Base-by-base conservation (phyloP, 345 rosid genomes). In the Eutrema japonicum region DNA sequence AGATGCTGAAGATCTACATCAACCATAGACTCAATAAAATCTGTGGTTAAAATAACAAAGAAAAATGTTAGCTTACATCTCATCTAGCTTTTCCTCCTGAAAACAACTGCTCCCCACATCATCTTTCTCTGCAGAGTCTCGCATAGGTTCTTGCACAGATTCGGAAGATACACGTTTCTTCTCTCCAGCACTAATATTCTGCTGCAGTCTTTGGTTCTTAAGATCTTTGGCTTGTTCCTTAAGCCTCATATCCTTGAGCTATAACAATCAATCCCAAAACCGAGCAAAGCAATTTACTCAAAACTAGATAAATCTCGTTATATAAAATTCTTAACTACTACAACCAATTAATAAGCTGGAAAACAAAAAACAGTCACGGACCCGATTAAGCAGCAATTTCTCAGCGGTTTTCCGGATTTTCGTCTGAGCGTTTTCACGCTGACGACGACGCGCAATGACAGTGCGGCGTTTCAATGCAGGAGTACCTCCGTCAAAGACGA, bases 391-490 rank as follows among this genome's bases (percentile, higher is more conserved):
- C 14, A 95, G 85, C 84, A 95, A 76, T 61, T 95, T 92, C 88
- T 95, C 97, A 27, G 99, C 96, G 0, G 93, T 95, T 57, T 92
- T 95, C 4, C 97, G 89, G 33, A 95, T 85, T 77, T 92, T 95
- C 9, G 96, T 85, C 86, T 86, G 99, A 16, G 99, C 96, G 10
- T 88, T 92, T 81, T 92, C 97, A 10, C 97, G 85, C 82, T 89
- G 96, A 78, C 90, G 82, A 42, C 96, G 89, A 5, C 99, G 86
- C 7, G 97, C 96, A 58, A 95, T 85, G 30, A 95, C 97, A 12
- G 97, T 92, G 35, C 96, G 93, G 0, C 97, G 93, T 85, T 92
- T 92, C 76, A 95, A 89, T 10, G 88, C 89, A 0, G 97, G 97
- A 10, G 97, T 95, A 5, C 72, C 97, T 4, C 99, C 99, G 13